Evolutionary conservation across 371 early-diverging fungal species (phyloP).

Genomic region (Lichtheimia hyalospora): DNA sequence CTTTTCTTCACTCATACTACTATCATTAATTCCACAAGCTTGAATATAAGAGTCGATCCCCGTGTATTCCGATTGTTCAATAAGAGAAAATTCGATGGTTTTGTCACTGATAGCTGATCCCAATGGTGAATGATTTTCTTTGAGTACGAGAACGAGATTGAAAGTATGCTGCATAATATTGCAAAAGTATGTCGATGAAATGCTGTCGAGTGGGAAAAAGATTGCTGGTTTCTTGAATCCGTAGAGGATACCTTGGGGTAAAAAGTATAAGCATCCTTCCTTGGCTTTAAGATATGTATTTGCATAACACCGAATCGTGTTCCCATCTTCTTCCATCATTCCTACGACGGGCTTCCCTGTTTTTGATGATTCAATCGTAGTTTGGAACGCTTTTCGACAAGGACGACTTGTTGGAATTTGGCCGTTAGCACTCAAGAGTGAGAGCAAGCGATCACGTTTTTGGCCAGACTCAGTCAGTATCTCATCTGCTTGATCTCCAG

Average conservation of each 20-base stretch:
- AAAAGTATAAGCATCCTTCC: slow-evolving; percentile 53
- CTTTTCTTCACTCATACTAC: slow-evolving; percentile 42
- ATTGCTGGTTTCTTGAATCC: slow-evolving; percentile 64
- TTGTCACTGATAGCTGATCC: slow-evolving; percentile 21
- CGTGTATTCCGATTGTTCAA: slow-evolving; percentile 53
- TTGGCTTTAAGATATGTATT: slow-evolving; percentile 45
- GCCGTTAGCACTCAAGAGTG: no score
- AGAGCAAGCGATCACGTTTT: slow-evolving; percentile 2
- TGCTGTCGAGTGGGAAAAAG: slow-evolving; percentile 37
- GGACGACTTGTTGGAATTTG: slow-evolving; percentile 11
- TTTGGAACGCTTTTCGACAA: slow-evolving; percentile 24
- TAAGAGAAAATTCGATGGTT: slow-evolving; percentile 53
- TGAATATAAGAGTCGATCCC: slow-evolving; percentile 50
- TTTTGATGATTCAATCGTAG: slow-evolving; percentile 26
- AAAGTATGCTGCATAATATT: slow-evolving; percentile 58
- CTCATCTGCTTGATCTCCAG: slow-evolving; percentile 2
- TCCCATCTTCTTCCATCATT: slow-evolving; percentile 10
- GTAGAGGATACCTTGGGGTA: slow-evolving; percentile 57
- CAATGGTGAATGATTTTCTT: slow-evolving; percentile 10
- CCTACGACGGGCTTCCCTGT: slow-evolving; percentile 23
- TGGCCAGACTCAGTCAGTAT: not conserved
- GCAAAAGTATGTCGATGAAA: slow-evolving; percentile 38
- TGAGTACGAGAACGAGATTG: slow-evolving; percentile 37
- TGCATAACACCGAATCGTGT: slow-evolving; percentile 16
- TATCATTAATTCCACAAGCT: slow-evolving; percentile 35